phyloP scores from a whole-genome alignment of 345 rosid species.

The Moringa oleifera region DNA sequence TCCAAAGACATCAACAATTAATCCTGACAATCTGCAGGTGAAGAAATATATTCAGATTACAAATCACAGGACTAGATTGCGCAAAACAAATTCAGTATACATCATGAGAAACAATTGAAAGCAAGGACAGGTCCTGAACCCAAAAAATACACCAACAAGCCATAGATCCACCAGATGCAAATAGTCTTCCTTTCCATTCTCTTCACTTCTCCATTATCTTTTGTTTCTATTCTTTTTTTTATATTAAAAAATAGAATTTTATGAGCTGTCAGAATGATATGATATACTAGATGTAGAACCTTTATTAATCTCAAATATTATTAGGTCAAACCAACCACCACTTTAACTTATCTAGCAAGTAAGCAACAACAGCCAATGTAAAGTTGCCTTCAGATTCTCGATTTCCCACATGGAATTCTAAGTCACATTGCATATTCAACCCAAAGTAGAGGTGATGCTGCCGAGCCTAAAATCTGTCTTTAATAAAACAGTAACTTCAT shows the following conservation, averaged over 20 bases:
- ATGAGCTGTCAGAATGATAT: too few relatives aligned
- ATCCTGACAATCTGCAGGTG: slow-evolving; percentile 68
- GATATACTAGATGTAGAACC: background rate
- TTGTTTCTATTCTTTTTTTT: background rate
- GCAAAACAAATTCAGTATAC: too few relatives aligned
- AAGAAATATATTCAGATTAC: slow-evolving; percentile 2
- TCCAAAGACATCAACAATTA: slow-evolving; percentile 83
- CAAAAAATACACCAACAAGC: too few relatives aligned
- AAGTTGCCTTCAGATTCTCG: background rate
- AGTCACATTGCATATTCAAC: background rate
- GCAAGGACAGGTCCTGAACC: too few relatives aligned
- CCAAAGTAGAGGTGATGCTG: background rate
- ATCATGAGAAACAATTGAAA: too few relatives aligned
- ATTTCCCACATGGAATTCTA: too few relatives aligned
- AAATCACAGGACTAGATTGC: slow-evolving; percentile 2
- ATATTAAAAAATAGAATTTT: too few relatives aligned
- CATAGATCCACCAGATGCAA: background rate
- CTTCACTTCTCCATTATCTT: background rate
- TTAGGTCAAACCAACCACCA: background rate
- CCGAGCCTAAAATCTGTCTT: background rate
- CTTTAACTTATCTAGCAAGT: background rate
- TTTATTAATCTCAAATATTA: too few relatives aligned
- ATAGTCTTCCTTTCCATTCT: background rate
- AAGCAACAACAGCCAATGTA: background rate
- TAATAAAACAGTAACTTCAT: background rate